These are phyloP conservation scores for Trichophyton mentagrophytes DNA, from an alignment of 2,329 filamentous ascomycete species.

Conservation along the genomic window DNA sequence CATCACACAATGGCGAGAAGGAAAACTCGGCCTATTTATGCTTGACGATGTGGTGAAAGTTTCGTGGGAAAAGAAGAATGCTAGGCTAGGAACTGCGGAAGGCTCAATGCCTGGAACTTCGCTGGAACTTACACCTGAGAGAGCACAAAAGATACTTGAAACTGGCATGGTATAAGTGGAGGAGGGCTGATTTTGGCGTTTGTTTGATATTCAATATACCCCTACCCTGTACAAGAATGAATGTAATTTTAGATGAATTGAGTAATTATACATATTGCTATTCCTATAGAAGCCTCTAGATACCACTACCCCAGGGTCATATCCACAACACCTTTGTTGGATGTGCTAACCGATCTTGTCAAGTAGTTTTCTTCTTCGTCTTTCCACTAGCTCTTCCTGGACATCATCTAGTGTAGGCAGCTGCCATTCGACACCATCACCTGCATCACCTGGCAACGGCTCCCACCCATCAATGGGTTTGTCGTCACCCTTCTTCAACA, in stretches of 20 bases:
- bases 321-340: not conserved
- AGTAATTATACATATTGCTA: slow-evolving; percentile 16
- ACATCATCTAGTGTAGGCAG: slow-evolving; percentile 82
- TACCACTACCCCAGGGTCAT: not conserved
- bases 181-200: not conserved
- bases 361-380: slow-evolving; percentile 67
- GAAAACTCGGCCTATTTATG: slow-evolving; percentile 61
- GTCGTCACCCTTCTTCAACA: slow-evolving; percentile 48
- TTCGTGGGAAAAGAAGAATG: slow-evolving; percentile 19
- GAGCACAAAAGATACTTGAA: not conserved
- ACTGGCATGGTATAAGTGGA: not conserved
- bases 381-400: slow-evolving; percentile 82
- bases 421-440: slow-evolving; percentile 70
- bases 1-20: slow-evolving; percentile 68
- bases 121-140: not conserved
- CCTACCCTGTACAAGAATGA: not conserved
- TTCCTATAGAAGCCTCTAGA: not conserved
- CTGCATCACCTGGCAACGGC: slow-evolving; percentile 70
- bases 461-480: slow-evolving; percentile 59
- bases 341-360: slow-evolving; percentile 53
- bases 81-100: not conserved
- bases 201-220: not conserved
- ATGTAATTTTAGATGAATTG: slow-evolving; percentile 1
- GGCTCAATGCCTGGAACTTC: not conserved
- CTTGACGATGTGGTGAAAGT: slow-evolving; percentile 62